Base-by-base conservation (phyloP, 2,329 filamentous ascomycete species). In the Neopestalotiopsis rosae region DNA sequence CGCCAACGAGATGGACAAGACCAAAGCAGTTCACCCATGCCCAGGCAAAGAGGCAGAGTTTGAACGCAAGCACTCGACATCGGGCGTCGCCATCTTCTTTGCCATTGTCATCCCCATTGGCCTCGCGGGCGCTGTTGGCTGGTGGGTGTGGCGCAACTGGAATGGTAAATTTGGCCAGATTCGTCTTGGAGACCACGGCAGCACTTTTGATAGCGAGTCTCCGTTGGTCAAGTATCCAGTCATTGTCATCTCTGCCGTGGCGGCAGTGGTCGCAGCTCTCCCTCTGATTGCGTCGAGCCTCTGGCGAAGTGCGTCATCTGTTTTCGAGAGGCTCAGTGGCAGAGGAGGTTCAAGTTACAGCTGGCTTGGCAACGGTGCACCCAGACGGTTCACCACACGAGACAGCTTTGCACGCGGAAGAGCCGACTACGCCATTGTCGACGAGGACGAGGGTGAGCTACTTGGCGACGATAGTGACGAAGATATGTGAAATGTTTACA, bases 381-480 rank as follows among this genome's bases (percentile, higher is more conserved):
- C 88, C 49, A 85, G 92, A 70, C 90, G 91, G 68, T 99, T 97
- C 79, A 96, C 94, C 17, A 97, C 93, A 64, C 86, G 97, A 69
- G 93, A 93, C 76, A 95, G 93, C 70, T 99, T 99, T 81, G 92
- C 94, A 5, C 89, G 94, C 68, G 92, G 94, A 1, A 88, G 93
- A 68, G 91, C 92, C n/a, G 94, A 97, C 79, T 98, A 98, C 79
- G 89, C 91, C 17, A 88, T 92, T 75, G 94, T 97, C 65, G 94
- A 97, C 75, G 93, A 96, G 65, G 96, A 98, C 78, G 96, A 98
- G 79, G 95, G 95, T 63, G 95, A 98, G 84, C 83, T 99, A 73
- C 83, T 99, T 45, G 96, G 96, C 0, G 95, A 98, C 74, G 95
- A 97, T 69, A 94, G 94, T 73, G 95, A 98, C 72, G 94, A 98